Base-by-base conservation (phyloP, 2,329 filamentous ascomycete species). In the Ceratocystis papillata region DNA sequence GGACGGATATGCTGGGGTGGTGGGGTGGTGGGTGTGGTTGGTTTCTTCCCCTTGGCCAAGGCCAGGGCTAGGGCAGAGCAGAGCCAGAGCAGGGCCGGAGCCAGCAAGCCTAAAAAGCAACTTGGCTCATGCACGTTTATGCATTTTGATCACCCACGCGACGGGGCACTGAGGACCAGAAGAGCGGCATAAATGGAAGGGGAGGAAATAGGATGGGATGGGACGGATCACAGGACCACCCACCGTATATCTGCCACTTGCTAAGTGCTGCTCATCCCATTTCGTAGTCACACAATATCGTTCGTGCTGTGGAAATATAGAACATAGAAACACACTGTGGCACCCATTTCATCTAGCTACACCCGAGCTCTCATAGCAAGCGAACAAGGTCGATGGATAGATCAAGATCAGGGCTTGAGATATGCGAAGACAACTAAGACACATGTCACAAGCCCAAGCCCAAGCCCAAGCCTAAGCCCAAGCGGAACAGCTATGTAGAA, bases 391-490 rank as follows among this genome's bases (percentile, higher is more conserved):
- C 20, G 25, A 59, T 25, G 28, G 12, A n/a, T n/a, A 28, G 28
- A 37, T 59, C 55, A 59, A 37, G 55, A 59, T 33, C 55, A 59
- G 33, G 55, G 53, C 20, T 25, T 53, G 10, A 20, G 48, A 53
- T 59, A 59, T 59, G 28, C 55, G 55, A 59, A 37, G 55, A 59
- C 37, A 30, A 59, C 55, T 15, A 37, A 37, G 25, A 59, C 30
- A 59, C 55, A 59, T 59, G 53, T 20, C 53, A 59, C 53, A 30
- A 50, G 46, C 22, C 2, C 22, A 25, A 25, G 28, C 28, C 28
- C 28, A 28, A 28, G 28, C 28, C 28, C 4, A 28, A 28, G 28
- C 17, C 46, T n/a, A 48, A 6, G 17, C 17, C n/a, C n/a, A 48
- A 6, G 17, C 17, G 46, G 25, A 28, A 33, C 15, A 57, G 6